Conservation (phyloP, 805 yeast genomes). For the Saccharomyces kudriavzevii region DNA sequence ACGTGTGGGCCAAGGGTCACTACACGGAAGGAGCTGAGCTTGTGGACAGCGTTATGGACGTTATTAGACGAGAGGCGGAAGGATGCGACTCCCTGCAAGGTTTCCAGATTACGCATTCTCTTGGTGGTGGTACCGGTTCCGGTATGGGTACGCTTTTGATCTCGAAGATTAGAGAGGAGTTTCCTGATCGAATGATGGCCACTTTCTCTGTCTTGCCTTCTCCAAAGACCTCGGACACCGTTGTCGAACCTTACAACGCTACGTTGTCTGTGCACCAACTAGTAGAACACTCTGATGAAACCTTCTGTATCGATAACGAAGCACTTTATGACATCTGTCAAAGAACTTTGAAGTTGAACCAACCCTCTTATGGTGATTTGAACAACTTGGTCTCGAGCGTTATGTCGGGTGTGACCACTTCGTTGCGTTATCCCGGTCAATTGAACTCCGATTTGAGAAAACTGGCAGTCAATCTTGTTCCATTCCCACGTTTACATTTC, state of each 20-base stretch:
- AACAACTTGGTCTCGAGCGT: conserved; percentile 80
- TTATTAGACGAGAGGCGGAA: conserved; percentile 89
- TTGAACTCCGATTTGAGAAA: conserved; percentile 87
- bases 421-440: conserved; percentile 91
- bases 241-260: conserved; percentile 92
- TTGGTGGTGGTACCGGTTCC: conserved; percentile 93
- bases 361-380: conserved; percentile 71
- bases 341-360: conserved; percentile 70
- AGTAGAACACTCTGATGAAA: conserved; percentile 85
- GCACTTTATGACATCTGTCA: conserved; percentile 87
- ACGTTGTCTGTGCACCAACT: conserved; percentile 85
- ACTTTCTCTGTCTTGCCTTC: conserved; percentile 91
- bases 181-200: conserved; percentile 93
- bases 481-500: conserved; percentile 91
- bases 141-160: conserved; percentile 91
- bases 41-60: conserved; percentile 82
- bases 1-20: conserved; percentile 96
- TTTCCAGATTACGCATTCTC: conserved; percentile 78
- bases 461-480: conserved; percentile 88
- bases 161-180: conserved; percentile 82
- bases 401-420: conserved; percentile 93
- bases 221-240: conserved; percentile 86
- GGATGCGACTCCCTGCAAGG: conserved; percentile 90
- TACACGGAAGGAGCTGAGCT: conserved; percentile 95
- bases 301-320: conserved; percentile 92